Evolutionary conservation across 2,329 filamentous ascomycete genomes (phyloP), one percentile per base, ranked within the genome.

Genomic region (Fusarium sp.): DNA sequence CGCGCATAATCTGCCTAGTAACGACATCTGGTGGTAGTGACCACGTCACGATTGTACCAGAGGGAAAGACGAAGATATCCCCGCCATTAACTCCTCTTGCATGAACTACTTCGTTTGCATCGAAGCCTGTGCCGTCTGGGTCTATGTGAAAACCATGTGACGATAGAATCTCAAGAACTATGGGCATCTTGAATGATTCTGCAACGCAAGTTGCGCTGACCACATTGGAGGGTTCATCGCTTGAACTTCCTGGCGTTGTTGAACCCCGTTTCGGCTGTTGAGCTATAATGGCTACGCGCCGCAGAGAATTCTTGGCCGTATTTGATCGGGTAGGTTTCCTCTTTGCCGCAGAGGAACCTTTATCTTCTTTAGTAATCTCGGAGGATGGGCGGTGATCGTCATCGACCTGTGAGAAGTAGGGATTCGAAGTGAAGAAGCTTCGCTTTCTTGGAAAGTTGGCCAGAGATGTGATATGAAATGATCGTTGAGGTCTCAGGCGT

Each of bases 1-100:
- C 94, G 0, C 89, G 87, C 21, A 93, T 86, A 14, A 98, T 85
- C 32, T 92, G 89, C 59, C 87, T 88, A 11, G 92, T 92, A 18
- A 94, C 90, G 20, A 93, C 88, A 60, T 91, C 89, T 65, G 93
- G 88, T 1, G 93, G 90, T 2, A 98, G 85, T 7, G 93, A 92
- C 96, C 96, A 99, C 25, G 93, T 91, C 8, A 98, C 96, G 10
- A 98, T 87, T 14, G 94, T 97, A 13, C 96, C 96, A 0, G 94
- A 97, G 11, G 95, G 94, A 72, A 99, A 99, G 59, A 99, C 90
- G 77, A 98, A 98, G 53, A 98, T 89, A 80, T 99, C 96, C 34
- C 94, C 94, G 61, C 89, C 85, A 76, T 88, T 87, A 63, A 86
- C 83, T 11, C 85, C 84, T 54, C 87, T 82, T 9, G 88, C 89